Conservation (phyloP, 192 early-diverging fungal species). For the Spizellomyces sp. region DNA sequence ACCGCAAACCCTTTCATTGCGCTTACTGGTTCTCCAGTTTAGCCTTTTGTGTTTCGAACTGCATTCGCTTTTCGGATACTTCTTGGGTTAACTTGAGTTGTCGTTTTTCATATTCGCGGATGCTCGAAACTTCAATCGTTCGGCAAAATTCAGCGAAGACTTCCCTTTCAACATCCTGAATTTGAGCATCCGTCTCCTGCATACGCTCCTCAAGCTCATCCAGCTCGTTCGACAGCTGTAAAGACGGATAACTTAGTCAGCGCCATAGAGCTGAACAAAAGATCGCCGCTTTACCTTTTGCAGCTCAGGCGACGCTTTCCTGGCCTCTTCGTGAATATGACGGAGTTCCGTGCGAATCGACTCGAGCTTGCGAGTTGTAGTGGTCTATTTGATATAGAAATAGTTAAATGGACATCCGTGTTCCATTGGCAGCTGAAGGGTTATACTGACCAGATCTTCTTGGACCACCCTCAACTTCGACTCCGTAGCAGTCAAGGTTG, state of each 20-base stretch:
- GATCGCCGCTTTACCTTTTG: too few species aligned
- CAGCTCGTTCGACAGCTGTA: too few species aligned
- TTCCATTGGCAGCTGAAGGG: too few species aligned
- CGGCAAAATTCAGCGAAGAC: constrained; percentile 84
- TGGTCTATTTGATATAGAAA: too few species aligned
- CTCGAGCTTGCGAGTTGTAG: not conserved
- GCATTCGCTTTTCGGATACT: constrained; percentile 69
- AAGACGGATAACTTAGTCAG: too few species aligned
- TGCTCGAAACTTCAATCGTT: constrained; percentile 68
- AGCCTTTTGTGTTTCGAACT: constrained; percentile 77
- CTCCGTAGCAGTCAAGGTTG: constrained; percentile 34
- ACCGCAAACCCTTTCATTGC: not conserved
- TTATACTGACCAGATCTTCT: constrained; percentile 75
- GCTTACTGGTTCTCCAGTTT: constrained; percentile 77
- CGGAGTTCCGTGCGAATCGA: constrained; percentile 20
- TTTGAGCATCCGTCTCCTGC: constrained; percentile 47
- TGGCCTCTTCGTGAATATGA: not conserved
- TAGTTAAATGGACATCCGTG: too few species aligned
- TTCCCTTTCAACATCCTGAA: constrained; percentile 56
- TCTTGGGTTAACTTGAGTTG: constrained; percentile 73
- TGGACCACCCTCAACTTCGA: constrained; percentile 50
- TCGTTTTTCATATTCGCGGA: constrained; percentile 86
- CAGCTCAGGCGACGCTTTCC: not conserved
- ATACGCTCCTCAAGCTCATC: constrained; percentile 47
- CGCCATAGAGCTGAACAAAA: too few species aligned